Evolutionary conservation across 2,329 filamentous ascomycete genomes (phyloP).

Genomic region (Monosporascus sp.): DNA sequence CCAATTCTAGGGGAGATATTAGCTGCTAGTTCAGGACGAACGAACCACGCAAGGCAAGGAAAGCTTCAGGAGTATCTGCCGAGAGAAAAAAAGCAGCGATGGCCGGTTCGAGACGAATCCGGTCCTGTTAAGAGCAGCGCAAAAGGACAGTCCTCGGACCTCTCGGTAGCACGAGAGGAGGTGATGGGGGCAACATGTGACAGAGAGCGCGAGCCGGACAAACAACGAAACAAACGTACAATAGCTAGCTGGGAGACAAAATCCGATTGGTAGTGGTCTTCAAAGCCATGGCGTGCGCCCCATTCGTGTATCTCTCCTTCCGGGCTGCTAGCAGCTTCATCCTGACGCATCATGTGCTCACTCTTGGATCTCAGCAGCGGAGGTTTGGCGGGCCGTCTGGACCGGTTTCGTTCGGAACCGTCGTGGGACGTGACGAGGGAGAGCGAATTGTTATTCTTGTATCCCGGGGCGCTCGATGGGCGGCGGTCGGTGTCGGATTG

Average conservation of each 20-base stretch:
- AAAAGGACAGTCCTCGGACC: not conserved
- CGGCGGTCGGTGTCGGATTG: conserved; percentile 29
- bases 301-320: conserved; percentile 47
- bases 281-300: conserved; percentile 78
- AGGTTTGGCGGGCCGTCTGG: conserved; percentile 40
- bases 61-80: no score
- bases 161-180: conserved; percentile 1
- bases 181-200: not conserved
- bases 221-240: conserved; percentile 44
- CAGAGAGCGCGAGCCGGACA: conserved; percentile 3
- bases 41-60: not conserved
- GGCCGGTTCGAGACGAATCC: no score
- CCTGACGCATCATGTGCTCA: conserved; percentile 42
- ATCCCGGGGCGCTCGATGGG: conserved; percentile 41
- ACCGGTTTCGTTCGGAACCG: conserved; percentile 30
- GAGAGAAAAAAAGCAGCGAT: no score
- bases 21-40: conserved; percentile 3
- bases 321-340: conserved; percentile 31
- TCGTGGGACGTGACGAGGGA: conserved; percentile 20
- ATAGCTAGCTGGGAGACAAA: conserved; percentile 80
- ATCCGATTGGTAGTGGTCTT: conserved; percentile 86
- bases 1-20: conserved; percentile 64
- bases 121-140: no score
- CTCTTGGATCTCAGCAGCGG: conserved; percentile 53
- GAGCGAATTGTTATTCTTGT: conserved; percentile 31